Percentiles rank a stretch among this genome's conserved stretches.
These are phyloP conservation scores for Pisolithus albus DNA, from an alignment of 768 basidiomycete genomes.

Conservation along the genomic window DNA sequence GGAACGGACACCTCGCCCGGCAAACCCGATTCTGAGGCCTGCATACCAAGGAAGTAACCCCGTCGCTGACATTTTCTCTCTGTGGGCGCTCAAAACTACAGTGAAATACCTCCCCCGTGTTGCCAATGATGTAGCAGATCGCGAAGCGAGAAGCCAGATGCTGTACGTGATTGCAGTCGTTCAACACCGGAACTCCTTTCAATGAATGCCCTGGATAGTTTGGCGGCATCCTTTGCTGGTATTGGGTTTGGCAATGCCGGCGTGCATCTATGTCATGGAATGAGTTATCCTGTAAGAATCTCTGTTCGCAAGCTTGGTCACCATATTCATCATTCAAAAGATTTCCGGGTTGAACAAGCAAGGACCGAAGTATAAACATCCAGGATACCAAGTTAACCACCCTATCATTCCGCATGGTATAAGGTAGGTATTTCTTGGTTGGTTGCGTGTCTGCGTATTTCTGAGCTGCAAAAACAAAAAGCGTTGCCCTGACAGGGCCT, in stretches of 20 bases:
- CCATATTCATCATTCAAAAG: conserved; percentile 30
- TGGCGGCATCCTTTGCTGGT: conserved; percentile 91
- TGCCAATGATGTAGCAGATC: conserved; percentile 68
- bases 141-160: conserved; percentile 86
- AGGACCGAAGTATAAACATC: conserved; percentile 86
- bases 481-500: conserved; percentile 86
- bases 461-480: conserved; percentile 16
- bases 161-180: conserved; percentile 44
- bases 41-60: conserved; percentile 93
- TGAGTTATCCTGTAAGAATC: conserved; percentile 71
- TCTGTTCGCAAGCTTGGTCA: background rate
- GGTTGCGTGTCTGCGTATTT: background rate
- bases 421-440: conserved; percentile 31
- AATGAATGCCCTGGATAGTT: conserved; percentile 32
- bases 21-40: conserved; percentile 85
- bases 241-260: conserved; percentile 95
- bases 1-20: conserved; percentile 82
- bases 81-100: conserved; percentile 88
- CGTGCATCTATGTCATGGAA: conserved; percentile 85
- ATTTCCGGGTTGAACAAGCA: conserved; percentile 93
- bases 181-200: background rate
- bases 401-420: conserved; percentile 95
- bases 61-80: conserved; percentile 91
- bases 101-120: conserved; percentile 86
- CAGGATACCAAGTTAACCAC: conserved; percentile 76